Evolutionary conservation across 345 rosid genomes (phyloP).

Genomic region (Aquilaria sinensis): DNA sequence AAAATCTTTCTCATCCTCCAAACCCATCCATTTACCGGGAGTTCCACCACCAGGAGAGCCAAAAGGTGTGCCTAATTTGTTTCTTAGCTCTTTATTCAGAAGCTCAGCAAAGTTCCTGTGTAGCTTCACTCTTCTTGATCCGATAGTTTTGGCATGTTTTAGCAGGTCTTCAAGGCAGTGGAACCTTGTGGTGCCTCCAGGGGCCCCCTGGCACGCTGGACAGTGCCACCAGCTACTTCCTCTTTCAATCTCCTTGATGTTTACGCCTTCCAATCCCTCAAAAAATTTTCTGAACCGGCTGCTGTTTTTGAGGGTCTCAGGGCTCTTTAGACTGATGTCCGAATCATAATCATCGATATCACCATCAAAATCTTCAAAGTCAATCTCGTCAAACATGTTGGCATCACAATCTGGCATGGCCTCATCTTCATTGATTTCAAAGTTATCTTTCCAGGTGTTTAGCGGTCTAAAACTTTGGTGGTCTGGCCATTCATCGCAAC

Average conservation of each 20-base stretch:
- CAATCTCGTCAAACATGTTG: background rate
- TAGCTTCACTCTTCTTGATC: slow-evolving; percentile 9
- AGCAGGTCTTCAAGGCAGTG: slow-evolving; percentile 6
- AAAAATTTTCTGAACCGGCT: slow-evolving; percentile 12
- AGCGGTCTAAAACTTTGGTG: background rate
- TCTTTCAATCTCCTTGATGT: background rate
- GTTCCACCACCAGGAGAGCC: background rate
- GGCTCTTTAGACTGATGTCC: slow-evolving; percentile 4
- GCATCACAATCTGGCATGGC: background rate
- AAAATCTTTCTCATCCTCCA: slow-evolving; percentile 11
- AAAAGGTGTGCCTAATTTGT: background rate
- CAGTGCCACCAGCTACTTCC: slow-evolving; percentile 8
- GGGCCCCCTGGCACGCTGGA: slow-evolving; percentile 14
- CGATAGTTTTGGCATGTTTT: slow-evolving; percentile 5
- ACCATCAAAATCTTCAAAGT: background rate
- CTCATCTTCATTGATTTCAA: background rate
- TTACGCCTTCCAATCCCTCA: slow-evolving; percentile 3
- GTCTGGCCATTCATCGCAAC: too few species aligned
- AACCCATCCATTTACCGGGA: slow-evolving; percentile 10
- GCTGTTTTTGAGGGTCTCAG: slow-evolving; percentile 6
- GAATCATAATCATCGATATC: slow-evolving; percentile 6
- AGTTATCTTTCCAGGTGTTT: slow-evolving; percentile 2
- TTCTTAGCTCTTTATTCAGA: background rate
- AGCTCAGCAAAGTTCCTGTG: slow-evolving; percentile 10
- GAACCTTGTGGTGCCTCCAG: slow-evolving; percentile 12